Percentiles rank a stretch among this genome's conserved stretches.
These are phyloP conservation scores for Candida easanensis DNA, from an alignment of 805 yeast genomes.

Conservation along the genomic window DNA sequence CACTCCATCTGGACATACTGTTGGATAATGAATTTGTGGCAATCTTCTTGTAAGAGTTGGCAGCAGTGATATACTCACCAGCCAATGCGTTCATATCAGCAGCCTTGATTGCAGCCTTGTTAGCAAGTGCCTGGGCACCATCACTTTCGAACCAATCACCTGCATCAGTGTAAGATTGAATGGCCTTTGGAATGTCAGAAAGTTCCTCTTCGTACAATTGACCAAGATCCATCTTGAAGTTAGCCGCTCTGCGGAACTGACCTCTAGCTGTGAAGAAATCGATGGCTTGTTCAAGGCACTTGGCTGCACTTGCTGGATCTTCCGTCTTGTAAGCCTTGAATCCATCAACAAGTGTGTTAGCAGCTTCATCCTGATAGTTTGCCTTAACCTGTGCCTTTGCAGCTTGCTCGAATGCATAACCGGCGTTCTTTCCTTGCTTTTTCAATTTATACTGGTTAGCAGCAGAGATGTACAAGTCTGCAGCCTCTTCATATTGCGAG, in stretches of 20 bases:
- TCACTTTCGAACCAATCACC: slow-evolving; percentile 96
- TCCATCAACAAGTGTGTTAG: slow-evolving; percentile 85
- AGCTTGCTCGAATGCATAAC: slow-evolving; percentile 80
- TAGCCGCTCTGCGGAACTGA: slow-evolving; percentile 95
- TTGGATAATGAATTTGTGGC: slow-evolving; percentile 75
- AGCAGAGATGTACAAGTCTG: slow-evolving; percentile 86
- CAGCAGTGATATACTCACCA: slow-evolving; percentile 74
- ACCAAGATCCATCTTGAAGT: slow-evolving; percentile 87
- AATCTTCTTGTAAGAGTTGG: slow-evolving; percentile 71
- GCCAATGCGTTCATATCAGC: slow-evolving; percentile 83
- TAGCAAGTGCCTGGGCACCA: slow-evolving; percentile 86
- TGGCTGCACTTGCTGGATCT: slow-evolving; percentile 74
- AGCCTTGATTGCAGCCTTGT: slow-evolving; percentile 82
- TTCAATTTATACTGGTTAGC: slow-evolving; percentile 84
- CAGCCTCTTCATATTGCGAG: slow-evolving; percentile 82
- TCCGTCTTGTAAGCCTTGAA: slow-evolving; percentile 79
- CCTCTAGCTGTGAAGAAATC: slow-evolving; percentile 85
- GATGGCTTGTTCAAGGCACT: slow-evolving; percentile 73
- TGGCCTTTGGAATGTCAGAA: slow-evolving; percentile 65
- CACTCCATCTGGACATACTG: slow-evolving; percentile 80
- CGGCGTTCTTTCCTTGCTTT: slow-evolving; percentile 73
- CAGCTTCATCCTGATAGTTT: slow-evolving; percentile 84
- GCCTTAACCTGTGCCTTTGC: slow-evolving; percentile 76
- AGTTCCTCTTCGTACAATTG: slow-evolving; percentile 78
- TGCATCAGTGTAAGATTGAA: slow-evolving; percentile 80